Base-by-base conservation (phyloP, 2,329 filamentous ascomycete genomes). In the Pseudocercospora vitis region DNA sequence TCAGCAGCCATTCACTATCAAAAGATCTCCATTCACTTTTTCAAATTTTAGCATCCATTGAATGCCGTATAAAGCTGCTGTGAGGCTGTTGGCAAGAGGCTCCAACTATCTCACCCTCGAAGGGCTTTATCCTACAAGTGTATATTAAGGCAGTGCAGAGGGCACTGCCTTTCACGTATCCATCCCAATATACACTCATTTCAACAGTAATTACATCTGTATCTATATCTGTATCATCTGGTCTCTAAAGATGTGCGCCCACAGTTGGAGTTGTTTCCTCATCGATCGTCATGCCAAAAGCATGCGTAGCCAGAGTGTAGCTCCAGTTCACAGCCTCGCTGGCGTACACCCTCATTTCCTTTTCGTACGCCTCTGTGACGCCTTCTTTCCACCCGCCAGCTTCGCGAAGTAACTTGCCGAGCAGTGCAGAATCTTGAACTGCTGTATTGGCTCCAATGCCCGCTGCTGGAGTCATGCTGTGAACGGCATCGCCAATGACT, bases 401-500 rank as follows among this genome's bases (percentile, higher is more conserved):
- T 60, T 83, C 79, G 1, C 64, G 61, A 26, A 85, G 42, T 52
- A 85, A 57, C 56, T 71, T 71, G 0, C 80, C 81, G 2, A 84
- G 71, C 52, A 84, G 52, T 0, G 78, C 81, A 7, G 81, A 78
- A 61, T 84, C 81, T 35, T 72, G 67, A 0, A 83, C 70, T 4
- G 81, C 81, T 1, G 81, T 83, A 56, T 82, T 83, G 0, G 81
- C 81, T 0, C 81, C 81, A 8, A 80, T 74, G 0, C 80, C 80
- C 0, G 78, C 79, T 0, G 78, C 78, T 16, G 81, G 81, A 0
- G 80, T 83, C 81, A 83, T 83, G 0, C 74, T 76, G 56, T 83
- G 81, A 2, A 68, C 79, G 0, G 81, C 80, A 60, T 84, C 81
- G 1, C 81, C 81, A 50, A 84, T 79, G 0, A 83, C 72, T 32